These are phyloP conservation scores for Ustilago nuda DNA, from an alignment of 1,284 basidiomycete species.

Conservation along the genomic window DNA sequence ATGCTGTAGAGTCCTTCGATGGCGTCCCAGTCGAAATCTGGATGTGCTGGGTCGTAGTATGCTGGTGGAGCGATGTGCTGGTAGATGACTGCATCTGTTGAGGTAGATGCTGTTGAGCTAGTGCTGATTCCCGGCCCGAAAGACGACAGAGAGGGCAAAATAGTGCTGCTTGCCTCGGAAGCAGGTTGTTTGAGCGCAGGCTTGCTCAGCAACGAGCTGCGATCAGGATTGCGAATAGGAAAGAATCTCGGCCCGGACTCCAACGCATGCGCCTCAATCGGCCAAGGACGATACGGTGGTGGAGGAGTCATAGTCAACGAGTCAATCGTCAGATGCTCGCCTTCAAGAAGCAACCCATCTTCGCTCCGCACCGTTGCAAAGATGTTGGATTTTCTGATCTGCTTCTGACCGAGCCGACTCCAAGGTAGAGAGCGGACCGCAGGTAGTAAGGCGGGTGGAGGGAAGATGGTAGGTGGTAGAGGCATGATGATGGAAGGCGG, in stretches of 20 bases:
- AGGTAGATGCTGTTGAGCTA: neutral
- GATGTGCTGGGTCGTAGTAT: slow-evolving; percentile 42
- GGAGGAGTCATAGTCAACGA: slow-evolving; percentile 49
- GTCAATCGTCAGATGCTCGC: slow-evolving; percentile 32
- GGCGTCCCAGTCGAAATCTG: slow-evolving; percentile 51
- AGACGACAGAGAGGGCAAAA: slow-evolving; percentile 16
- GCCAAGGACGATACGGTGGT: slow-evolving; percentile 51
- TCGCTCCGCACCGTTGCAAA: slow-evolving; percentile 23
- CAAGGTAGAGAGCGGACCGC: slow-evolving; percentile 34
- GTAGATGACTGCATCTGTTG: slow-evolving; percentile 13
- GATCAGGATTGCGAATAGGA: slow-evolving; percentile 23
- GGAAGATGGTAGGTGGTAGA: slow-evolving; percentile 43
- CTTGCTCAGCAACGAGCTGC: slow-evolving; percentile 12
- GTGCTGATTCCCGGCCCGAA: slow-evolving; percentile 2
- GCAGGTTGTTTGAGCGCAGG: neutral
- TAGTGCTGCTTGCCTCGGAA: neutral
- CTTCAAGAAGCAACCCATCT: slow-evolving; percentile 34
- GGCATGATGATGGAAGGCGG: slow-evolving; percentile 20
- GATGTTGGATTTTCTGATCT: slow-evolving; percentile 34
- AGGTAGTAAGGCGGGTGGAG: slow-evolving; percentile 47
- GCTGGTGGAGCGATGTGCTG: slow-evolving; percentile 27
- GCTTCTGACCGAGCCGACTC: slow-evolving; percentile 21
- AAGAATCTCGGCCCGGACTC: slow-evolving; percentile 28
- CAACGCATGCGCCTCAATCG: slow-evolving; percentile 27
- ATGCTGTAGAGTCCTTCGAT: slow-evolving; percentile 55